Base-by-base conservation (phyloP, 2,329 filamentous ascomycete genomes). In the Cryoendolithus antarcticus region DNA sequence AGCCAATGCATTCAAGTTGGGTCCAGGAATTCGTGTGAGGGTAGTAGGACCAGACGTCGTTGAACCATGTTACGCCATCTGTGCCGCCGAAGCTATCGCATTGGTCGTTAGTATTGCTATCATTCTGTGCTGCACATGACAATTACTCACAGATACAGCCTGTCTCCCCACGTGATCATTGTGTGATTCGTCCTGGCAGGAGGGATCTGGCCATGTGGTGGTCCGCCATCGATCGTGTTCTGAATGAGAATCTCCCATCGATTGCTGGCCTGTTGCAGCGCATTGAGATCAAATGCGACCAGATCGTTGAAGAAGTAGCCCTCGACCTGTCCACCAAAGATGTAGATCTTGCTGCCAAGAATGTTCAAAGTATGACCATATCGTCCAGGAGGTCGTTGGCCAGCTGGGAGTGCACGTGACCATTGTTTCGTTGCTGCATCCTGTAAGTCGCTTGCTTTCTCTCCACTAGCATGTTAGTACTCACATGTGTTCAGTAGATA, bases 251-350 rank as follows among this genome's bases (percentile, higher is more conserved):
- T 77, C 51, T 98, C 91, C 91, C 91, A 98, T 47, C 83, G 78
- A 57, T 95, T 96, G 39, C 80, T 79, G 8, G 88, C 80, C 59
- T 83, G 85, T 60, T 96, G 91, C 10, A 98, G 68, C 43, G 91
- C 86, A 56, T 98, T 98, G 38, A 98, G 66, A 57, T 98, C 93
- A 54, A 98, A 98, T 8, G 88, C 86, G 28, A 93, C 77, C 10
- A 98, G 68, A 54, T 98, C 91, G 53, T 98, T 98, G 77, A 98
- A 96, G 57, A 98, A 98, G 57, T 81, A 88, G 4, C 89, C 91
- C 58, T 98, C 91, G 1, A 96, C 89, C 56, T 98, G 91, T 37
- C 91, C 91, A 57, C 91, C 91, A 57, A 98, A 98, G 24, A 98
- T 83, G 64, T 86, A 98, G 32, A 98, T 89, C 58, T 93, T 96